phyloP scores from a whole-genome alignment of 2,329 filamentous ascomycete species.

The Colletotrichum sublineola region DNA sequence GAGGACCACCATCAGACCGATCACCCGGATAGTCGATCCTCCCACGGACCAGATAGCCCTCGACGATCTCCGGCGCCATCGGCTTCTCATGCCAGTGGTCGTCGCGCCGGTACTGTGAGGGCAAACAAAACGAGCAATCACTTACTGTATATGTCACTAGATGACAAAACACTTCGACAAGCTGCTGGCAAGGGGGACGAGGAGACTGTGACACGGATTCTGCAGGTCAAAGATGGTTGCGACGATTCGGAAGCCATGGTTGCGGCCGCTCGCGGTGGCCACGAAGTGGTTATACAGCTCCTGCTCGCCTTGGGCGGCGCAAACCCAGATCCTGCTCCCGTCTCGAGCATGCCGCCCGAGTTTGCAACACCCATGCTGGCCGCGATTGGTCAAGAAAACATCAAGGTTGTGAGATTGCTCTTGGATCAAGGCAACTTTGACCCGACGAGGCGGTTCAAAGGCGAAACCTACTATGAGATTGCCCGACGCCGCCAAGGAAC shows the following conservation, averaged over 20 bases:
- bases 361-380: slow-evolving; percentile 93
- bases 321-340: slow-evolving; percentile 76
- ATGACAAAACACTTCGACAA: slow-evolving; percentile 71
- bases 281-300: slow-evolving; percentile 87
- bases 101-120: slow-evolving; percentile 68
- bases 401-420: slow-evolving; percentile 85
- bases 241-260: slow-evolving; percentile 90
- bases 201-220: slow-evolving; percentile 71
- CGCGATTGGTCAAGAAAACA: slow-evolving; percentile 89
- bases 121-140: slow-evolving; percentile 76
- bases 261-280: slow-evolving; percentile 90
- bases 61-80: slow-evolving; percentile 66
- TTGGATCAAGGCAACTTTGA: slow-evolving; percentile 84
- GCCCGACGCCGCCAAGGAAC: slow-evolving; percentile 86
- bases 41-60: slow-evolving; percentile 70
- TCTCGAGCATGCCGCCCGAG: slow-evolving; percentile 72
- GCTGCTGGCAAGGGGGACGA: slow-evolving; percentile 73
- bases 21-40: slow-evolving; percentile 62
- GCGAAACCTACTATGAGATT: slow-evolving; percentile 88
- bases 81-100: slow-evolving; percentile 53
- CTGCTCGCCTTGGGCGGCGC: slow-evolving; percentile 76
- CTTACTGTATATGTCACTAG: slow-evolving; percentile 72
- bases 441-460: slow-evolving; percentile 81
- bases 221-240: slow-evolving; percentile 71
- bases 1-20: slow-evolving; percentile 69